These are phyloP conservation scores for Penicillium alfredii DNA, from an alignment of 495 filamentous ascomycete genomes.

Conservation along the genomic window DNA sequence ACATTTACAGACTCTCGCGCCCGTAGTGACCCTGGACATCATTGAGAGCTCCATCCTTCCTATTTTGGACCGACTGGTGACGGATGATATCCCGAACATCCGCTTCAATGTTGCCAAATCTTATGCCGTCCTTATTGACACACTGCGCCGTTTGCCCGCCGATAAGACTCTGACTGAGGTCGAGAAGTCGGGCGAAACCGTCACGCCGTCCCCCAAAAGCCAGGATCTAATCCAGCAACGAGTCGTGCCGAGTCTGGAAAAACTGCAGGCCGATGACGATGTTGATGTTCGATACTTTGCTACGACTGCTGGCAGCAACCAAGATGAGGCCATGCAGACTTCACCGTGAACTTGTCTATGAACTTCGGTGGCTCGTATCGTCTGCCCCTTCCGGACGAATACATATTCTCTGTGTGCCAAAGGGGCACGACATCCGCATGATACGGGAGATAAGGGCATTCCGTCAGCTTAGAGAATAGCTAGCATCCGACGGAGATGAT, in stretches of 20 bases:
- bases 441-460: slow-evolving; percentile 18
- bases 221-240: slow-evolving; percentile 80
- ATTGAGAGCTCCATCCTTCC: slow-evolving; percentile 91
- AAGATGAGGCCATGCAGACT: slow-evolving; percentile 46
- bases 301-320: slow-evolving; percentile 53
- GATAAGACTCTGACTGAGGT: slow-evolving; percentile 78
- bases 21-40: slow-evolving; percentile 84
- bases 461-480: slow-evolving; percentile 38
- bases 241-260: slow-evolving; percentile 85
- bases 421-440: slow-evolving; percentile 15
- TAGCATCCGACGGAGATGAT: slow-evolving; percentile 34
- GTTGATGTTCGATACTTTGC: slow-evolving; percentile 98
- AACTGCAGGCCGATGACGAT: slow-evolving; percentile 92
- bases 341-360: slow-evolving; percentile 31
- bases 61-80: slow-evolving; percentile 87
- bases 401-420: too few species aligned
- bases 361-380: slow-evolving; percentile 4
- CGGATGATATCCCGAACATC: slow-evolving; percentile 96
- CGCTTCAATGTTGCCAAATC: slow-evolving; percentile 99
- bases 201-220: slow-evolving; percentile 61
- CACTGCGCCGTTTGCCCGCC: slow-evolving; percentile 81
- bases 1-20: slow-evolving; percentile 73
- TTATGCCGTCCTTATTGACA: slow-evolving; percentile 80
- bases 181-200: slow-evolving; percentile 65
- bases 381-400: slow-evolving; percentile 10